Evolutionary conservation across 2,329 filamentous ascomycete species (phyloP), one percentile per base, ranked within the genome.

Genomic region (Xylariaceae sp.): DNA sequence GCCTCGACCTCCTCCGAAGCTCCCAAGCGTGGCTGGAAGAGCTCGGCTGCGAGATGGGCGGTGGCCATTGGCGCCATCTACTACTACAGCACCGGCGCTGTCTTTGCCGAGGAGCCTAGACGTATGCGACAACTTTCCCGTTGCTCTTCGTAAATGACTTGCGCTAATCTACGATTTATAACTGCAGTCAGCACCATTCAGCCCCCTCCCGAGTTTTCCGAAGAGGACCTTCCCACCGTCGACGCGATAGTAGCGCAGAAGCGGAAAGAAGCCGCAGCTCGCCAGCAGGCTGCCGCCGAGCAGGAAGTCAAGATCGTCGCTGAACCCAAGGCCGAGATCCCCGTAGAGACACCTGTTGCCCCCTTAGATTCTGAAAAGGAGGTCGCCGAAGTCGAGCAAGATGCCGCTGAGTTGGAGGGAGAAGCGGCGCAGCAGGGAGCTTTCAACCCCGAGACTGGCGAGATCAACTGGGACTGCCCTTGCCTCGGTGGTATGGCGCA

Each of bases 391-490:
- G 51, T 55, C 18, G 35, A 65, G 51, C 56, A 67, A 57, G 65
- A 73, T 34, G 78, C 80, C 5, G 78, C 77, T 59, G 80, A 75
- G 0, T 77, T 94, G 11, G 88, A 96, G 74, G 85, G 90, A 61
- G 92, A 97, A 74, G 92, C 91, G 4, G 83, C 79, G 62, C 87
- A 93, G 72, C 87, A 97, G 75, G 94, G 91, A 58, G 94, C 94
- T 0, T 99, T 97, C 79, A 96, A 99, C 76, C 92, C 92, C 2
- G 94, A 97, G 79, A 99, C 94, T 8, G 94, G 94, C 67, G 94
- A 99, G 82, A 99, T 99, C 77, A 99, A 99, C 81, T 99, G 94
- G 94, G 94, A 97, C 74, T 99, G 94, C 76, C 94, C 94, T 13
- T 99, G 94, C 74, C 79, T 99, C 39, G 94, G 94, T 53, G 94